Evolutionary conservation across 2,329 filamentous ascomycete genomes (phyloP), one percentile per base, ranked within the genome.

Genomic region (Phialophora chinensis): DNA sequence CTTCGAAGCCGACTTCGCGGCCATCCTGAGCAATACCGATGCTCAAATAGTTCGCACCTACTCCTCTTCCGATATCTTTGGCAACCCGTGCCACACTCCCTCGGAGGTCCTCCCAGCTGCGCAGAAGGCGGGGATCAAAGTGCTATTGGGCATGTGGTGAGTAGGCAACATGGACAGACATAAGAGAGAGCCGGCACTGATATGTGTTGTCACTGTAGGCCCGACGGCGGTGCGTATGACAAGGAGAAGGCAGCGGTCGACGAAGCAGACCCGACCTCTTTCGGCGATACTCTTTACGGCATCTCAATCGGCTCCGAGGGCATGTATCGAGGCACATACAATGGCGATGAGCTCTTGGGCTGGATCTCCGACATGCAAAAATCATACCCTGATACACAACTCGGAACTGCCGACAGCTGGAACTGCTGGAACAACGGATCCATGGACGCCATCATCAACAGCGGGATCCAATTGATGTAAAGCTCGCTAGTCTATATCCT

Each of bases 321-420:
- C 5, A 81, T 91, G 55, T 91, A 91, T 80, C 87, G 89, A 63
- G 85, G 86, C 62, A 88, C 88, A 76, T 86, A 90, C 76, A 89
- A 85, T 10, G 88, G 85, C 56, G 75, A 81, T 7, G 75, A 87
- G 72, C 84, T 91, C 57, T 77, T 87, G 60, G 79, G 78, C 64
- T 88, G 88, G 77, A 90, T 91, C 77, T 79, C 84, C 66, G 82
- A 86, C 59, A 85, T 90, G 69, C 86, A 87, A 79, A 75, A 79
- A 49, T 79, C 84, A 35, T 89, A 75, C 81, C 84, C 71, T 29
- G 79, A 78, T 47, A 80, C 87, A 72, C 85, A 84, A 71, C 82
- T 90, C 53, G 89, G 89, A 59, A 90, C 87, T 11, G 89, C 89
- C 7, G 89, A 91, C 78, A 87, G 84, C 75, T 91, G 89, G 89